Evolutionary conservation across 2,329 filamentous ascomycete genomes (phyloP), one percentile per base, ranked within the genome.

Genomic region (Apiospora arundinis): DNA sequence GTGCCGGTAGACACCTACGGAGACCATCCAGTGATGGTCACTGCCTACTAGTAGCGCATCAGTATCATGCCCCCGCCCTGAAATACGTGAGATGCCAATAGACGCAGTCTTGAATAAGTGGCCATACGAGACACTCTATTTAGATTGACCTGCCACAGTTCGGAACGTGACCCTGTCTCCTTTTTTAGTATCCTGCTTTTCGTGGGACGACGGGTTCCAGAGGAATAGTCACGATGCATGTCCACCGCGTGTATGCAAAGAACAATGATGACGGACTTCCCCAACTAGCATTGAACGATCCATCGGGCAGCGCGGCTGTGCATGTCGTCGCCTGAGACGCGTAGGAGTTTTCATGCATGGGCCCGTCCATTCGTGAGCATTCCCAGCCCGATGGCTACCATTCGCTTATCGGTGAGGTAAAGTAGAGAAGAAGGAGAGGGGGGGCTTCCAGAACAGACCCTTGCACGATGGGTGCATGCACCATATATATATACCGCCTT

Each of bases 401-500:
- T 32, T 32, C 28, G 52, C 52, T 60, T 60, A 32, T 32, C 52
- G 28, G 16, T 37, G 18, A n/a, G 56, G 56, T 40, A 6, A 18
- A n/a, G 42, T 45, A 45, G 16, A 40, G 32, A 63, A 63, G 56
- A n/a, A 63, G 32, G n/a, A 21, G 32, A 18, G 12, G 12, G 56
- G 32, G 8, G 23, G 4, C 52, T 32, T 32, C 18, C 21, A 40
- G 56, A 37, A 8, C 18, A 40, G 16, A 63, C 56, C 56, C 56
- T n/a, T 63, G 56, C 56, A 63, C n/a, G 12, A 40, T 40, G 56
- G 21, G 40, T 40, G 56, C 32, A 60, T 60, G 52, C 16, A 60
- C 16, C 52, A 60, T 8, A 60, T 60, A 60, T 60, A 37, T 37
- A 60, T 60, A 60, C 52, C 52, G 52, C 52, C 28, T 37, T 60